Base-by-base conservation (phyloP, 495 filamentous ascomycete genomes). In the Podospora pseudoanserina region DNA sequence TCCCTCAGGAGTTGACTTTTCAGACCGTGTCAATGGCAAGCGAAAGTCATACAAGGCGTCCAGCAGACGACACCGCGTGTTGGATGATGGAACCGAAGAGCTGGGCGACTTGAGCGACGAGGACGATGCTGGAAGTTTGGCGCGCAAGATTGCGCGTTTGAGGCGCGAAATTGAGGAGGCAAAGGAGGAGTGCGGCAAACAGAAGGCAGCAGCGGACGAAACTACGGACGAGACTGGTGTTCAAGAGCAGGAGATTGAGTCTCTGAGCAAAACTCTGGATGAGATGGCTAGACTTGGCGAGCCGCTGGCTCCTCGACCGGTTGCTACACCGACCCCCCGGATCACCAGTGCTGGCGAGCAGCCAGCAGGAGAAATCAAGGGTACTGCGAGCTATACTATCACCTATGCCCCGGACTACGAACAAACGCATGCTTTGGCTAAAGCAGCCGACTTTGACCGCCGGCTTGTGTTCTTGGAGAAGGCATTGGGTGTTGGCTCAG, bases 391-490 rank as follows among this genome's bases (percentile, higher is more conserved):
- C 44, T 87, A 88, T 76, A 86, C 82, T 16, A 76, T 87, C 65
- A 84, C 82, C 68, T 83, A 86, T 72, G 79, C 83, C 68, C 79
- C 91, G 60, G 74, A 79, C 32, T 88, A 87, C 67, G 82, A 88
- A 60, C 81, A 88, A 71, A 86, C 81, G 11, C 87, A 89, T 73
- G 82, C 90, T 20, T 84, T 97, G 15, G 86, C 89, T 20, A 91
- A 92, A 73, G 92, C 92, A 5, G 92, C 93, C 27, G 91, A 94
- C 66, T 96, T 98, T 68, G 95, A 97, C 75, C 81, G 85, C 39
- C 89, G 95, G 4, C 84, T 99, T 3, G 80, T 89, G 0, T 73
- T 89, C 7, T 81, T 99, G 39, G 95, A 99, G 79, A 88, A 87
- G 62, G 86, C 89, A 2, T 86, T 98, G 60, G 96, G 96, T 18